Evolutionary conservation across 208 protist genomes (phyloP).

Genomic region (Leishmania amazonensis): DNA sequence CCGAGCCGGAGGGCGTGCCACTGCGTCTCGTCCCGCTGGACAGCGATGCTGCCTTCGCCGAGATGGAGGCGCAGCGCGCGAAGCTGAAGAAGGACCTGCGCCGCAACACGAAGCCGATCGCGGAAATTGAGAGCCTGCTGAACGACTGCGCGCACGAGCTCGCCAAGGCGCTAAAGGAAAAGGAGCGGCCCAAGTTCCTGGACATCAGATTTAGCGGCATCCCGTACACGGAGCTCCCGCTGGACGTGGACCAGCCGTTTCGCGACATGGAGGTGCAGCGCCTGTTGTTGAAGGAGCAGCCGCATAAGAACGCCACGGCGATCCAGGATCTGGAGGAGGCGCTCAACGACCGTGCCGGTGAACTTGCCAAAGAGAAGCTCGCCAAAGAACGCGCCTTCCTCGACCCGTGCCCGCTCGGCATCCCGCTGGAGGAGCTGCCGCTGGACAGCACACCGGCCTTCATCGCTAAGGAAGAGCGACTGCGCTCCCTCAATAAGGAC

Average conservation of each 20-base stretch:
- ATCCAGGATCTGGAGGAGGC: conserved; percentile 70
- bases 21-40: conserved; percentile 59
- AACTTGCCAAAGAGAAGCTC: conserved; percentile 63
- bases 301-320: conserved; percentile 42
- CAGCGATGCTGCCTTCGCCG: conserved; percentile 43
- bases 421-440: conserved; percentile 66
- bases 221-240: conserved; percentile 54
- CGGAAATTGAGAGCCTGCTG: conserved; percentile 52
- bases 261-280: conserved; percentile 66
- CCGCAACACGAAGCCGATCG: conserved; percentile 50
- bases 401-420: conserved; percentile 55
- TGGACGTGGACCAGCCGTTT: conserved; percentile 60
- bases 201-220: conserved; percentile 52
- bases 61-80: conserved; percentile 53
- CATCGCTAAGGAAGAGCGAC: conserved; percentile 58
- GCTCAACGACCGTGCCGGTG: conserved; percentile 67
- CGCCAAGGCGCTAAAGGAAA: conserved; percentile 52
- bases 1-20: conserved; percentile 65
- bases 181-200: conserved; percentile 65
- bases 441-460: conserved; percentile 60
- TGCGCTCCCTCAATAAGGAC: conserved; percentile 56
- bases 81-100: conserved; percentile 63
- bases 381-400: conserved; percentile 67
- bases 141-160: conserved; percentile 67
- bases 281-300: conserved; percentile 51